Conservation (phyloP, 495 filamentous ascomycete species). For the Podospora pseudocomata region DNA sequence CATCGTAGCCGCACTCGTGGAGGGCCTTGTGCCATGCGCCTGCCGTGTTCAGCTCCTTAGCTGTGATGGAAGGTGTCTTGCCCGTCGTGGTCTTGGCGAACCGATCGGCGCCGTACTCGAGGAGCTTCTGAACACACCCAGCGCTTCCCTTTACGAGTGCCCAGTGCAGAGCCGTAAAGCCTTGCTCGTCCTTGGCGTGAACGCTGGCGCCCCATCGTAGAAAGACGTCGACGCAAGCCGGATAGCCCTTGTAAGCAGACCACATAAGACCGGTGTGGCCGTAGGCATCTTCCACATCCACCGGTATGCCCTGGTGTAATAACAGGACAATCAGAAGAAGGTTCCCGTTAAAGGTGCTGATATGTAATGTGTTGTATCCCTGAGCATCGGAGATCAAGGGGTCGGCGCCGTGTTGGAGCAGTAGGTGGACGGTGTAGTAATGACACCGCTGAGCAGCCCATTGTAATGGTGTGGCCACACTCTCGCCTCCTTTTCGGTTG, state of each 20-base stretch:
- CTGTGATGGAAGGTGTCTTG: slow-evolving; percentile 79
- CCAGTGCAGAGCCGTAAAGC: slow-evolving; percentile 94
- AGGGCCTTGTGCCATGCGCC: slow-evolving; percentile 81
- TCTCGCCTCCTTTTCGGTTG: slow-evolving; percentile 92
- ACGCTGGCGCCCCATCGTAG: slow-evolving; percentile 94
- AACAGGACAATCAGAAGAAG: slow-evolving; percentile 82
- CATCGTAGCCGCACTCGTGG: slow-evolving; percentile 76
- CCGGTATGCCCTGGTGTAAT: slow-evolving; percentile 87
- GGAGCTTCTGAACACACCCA: slow-evolving; percentile 79
- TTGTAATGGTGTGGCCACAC: slow-evolving; percentile 85
- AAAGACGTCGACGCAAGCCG: slow-evolving; percentile 86
- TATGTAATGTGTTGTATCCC: slow-evolving; percentile 95
- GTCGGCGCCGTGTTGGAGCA: slow-evolving; percentile 85
- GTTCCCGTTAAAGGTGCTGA: slow-evolving; percentile 95
- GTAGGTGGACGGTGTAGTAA: slow-evolving; percentile 71
- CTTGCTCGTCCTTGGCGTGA: slow-evolving; percentile 82
- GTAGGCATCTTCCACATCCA: slow-evolving; percentile 82
- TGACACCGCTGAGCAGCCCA: slow-evolving; percentile 95
- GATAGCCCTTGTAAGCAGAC: slow-evolving; percentile 95
- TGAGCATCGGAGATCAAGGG: slow-evolving; percentile 84
- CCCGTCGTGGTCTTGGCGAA: slow-evolving; percentile 82
- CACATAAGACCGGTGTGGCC: slow-evolving; percentile 96
- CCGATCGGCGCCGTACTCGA: slow-evolving; percentile 92
- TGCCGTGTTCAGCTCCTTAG: slow-evolving; percentile 82
- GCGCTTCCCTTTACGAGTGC: slow-evolving; percentile 87